Conservation (phyloP, 108 stramenopile species). For the Pseudonitzschia pungens region DNA sequence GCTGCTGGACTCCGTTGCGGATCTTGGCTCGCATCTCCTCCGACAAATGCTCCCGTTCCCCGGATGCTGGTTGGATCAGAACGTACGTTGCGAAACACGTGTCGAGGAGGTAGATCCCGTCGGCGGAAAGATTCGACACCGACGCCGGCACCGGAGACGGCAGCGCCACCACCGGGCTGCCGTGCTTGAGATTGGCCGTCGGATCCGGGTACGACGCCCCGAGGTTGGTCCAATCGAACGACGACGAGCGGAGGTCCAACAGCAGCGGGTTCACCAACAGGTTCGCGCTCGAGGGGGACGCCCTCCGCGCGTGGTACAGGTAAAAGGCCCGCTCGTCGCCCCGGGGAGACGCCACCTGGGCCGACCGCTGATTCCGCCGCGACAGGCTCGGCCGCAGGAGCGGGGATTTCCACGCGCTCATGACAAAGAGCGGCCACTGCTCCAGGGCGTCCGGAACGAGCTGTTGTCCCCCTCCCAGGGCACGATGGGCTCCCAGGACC, state of each 20-base stretch:
- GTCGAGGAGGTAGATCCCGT: conserved; percentile 26
- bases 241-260: conserved; percentile 4
- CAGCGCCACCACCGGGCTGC: conserved; percentile 24
- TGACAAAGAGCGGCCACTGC: conserved; percentile 84
- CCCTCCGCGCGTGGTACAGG: conserved; percentile 48
- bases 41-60: neutral
- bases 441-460: conserved; percentile 83
- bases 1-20: conserved; percentile 20
- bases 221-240: conserved; percentile 2
- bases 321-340: conserved; percentile 78
- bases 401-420: conserved; percentile 66
- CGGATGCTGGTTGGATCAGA: conserved; percentile 9
- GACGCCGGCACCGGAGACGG: conserved; percentile 17
- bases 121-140: conserved; percentile 18
- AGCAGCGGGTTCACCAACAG: conserved; percentile 45
- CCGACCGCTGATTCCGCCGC: neutral
- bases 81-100: conserved; percentile 26
- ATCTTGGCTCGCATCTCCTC: conserved; percentile 5
- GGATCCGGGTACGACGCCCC: neutral
- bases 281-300: conserved; percentile 51
- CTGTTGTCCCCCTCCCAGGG: too few relatives aligned
- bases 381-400: conserved; percentile 57
- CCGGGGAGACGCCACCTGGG: conserved; percentile 46
- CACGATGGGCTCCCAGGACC: conserved; percentile 74
- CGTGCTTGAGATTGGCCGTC: conserved; percentile 18